Base-by-base conservation (phyloP, 2,329 filamentous ascomycete species). In the Fusarium staphyleae region DNA sequence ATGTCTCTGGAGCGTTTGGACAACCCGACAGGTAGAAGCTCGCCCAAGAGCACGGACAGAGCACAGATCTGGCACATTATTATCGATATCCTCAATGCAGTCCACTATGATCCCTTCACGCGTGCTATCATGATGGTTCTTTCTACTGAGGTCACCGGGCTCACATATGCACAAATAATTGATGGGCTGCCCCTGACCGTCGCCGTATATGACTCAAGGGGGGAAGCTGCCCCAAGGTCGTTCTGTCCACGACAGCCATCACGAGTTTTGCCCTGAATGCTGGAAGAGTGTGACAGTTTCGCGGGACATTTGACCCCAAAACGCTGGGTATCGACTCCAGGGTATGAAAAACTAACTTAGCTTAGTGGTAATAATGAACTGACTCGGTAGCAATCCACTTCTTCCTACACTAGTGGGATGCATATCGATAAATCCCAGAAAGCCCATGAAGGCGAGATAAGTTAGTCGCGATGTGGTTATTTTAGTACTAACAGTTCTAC, bases 141-240 rank as follows among this genome's bases (percentile, higher is more conserved):
- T 2, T 26, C 26, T 4, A 66, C 52, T 3, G 34, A 53, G 0
- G 14, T 64, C 12, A 57, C 62, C 8, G 55, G 63, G 7, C 4
- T 10, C 0, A 66, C 60, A 8, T 69, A 59, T 33, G 61, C 60
- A 4, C 62, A 70, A 18, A 62, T 68, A 0, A 44, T 68, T 1
- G 66, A 70, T 5, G 67, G 66, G 0, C 5, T 70, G 3, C 67
- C 65, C 0, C 11, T 60, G 2, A 13, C n/a, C 2, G 28, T 46
- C 3, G 45, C 57, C 0, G 48, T 44, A 0, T 42, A 33, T 5
- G 48, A 63, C n/a, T 32, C 40, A 4, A 13, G 15, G 12, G 34
- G 28, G 0, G 37, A 39, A 9, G n/a, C 43, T 28, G 8, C 32
- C 36, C 5, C 5, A 3, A 2, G 24, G 39, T 1, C 63, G 63